Percentiles rank a stretch among this genome's conserved stretches.
phyloP scores from a whole-genome alignment of 805 yeast genomes.

The Wickerhamomyces bisporus region DNA sequence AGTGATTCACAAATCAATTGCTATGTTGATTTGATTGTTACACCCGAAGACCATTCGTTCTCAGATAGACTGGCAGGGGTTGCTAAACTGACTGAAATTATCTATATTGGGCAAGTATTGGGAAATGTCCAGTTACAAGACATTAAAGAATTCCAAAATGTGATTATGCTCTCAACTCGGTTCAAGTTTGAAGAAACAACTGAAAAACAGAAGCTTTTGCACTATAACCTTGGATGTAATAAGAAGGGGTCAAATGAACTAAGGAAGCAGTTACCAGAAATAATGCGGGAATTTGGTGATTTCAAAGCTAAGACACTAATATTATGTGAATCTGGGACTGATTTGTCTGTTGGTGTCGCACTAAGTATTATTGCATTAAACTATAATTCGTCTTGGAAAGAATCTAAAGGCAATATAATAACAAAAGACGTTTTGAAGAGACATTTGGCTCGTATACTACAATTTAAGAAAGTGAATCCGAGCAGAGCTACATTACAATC shows the following conservation, averaged over 20 bases:
- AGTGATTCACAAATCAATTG: conserved; percentile 31
- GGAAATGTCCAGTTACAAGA: conserved; percentile 2
- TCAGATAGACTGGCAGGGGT: conserved; percentile 8
- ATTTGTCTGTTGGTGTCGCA: conserved; percentile 58
- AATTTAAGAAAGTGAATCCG: conserved; percentile 56
- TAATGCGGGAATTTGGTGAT: conserved; percentile 25
- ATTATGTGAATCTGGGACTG: conserved; percentile 60
- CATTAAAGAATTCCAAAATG: conserved; percentile 2
- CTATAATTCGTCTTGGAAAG: conserved; percentile 40
- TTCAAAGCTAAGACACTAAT: conserved; percentile 27
- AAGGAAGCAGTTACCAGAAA: conserved; percentile 39
- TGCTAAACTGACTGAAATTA: conserved; percentile 9
- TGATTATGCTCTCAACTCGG: conserved; percentile 8
- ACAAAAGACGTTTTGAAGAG: conserved; percentile 51
- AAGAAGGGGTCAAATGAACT: conserved; percentile 68
- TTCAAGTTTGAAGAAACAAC: not conserved
- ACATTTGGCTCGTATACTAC: conserved; percentile 47
- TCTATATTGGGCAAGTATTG: conserved; percentile 22
- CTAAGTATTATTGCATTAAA: conserved; percentile 45
- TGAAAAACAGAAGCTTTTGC: conserved; percentile 5
- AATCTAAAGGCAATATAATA: conserved; percentile 15
- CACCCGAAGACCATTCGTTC: not conserved
- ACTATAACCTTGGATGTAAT: conserved; percentile 30
- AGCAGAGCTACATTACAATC: conserved; percentile 74
- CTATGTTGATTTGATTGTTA: conserved; percentile 7